Percentiles rank a stretch among this genome's conserved stretches.
Conservation (phyloP, 2,329 filamentous ascomycete genomes). For the Lomentospora prolificans region DNA sequence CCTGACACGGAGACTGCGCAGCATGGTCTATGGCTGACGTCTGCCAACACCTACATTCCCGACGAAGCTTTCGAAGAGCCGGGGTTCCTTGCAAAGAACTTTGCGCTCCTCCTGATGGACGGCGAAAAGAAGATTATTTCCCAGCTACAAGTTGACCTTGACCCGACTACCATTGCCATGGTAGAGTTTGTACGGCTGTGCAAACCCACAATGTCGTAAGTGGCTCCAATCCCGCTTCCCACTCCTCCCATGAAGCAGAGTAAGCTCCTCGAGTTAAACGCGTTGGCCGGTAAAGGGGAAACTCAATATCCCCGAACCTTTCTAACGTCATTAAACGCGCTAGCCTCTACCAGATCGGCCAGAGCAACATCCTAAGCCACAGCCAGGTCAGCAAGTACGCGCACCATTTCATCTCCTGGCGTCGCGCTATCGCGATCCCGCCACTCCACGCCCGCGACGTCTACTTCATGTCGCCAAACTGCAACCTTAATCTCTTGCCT, state of each 20-base stretch:
- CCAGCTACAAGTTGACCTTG: slow-evolving; percentile 66
- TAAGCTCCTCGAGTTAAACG: no score
- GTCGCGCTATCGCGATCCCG: slow-evolving; percentile 81
- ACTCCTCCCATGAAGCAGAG: background rate
- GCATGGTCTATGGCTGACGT: slow-evolving; percentile 77
- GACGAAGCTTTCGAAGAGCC: slow-evolving; percentile 60
- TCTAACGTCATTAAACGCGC: background rate
- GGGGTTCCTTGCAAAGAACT: slow-evolving; percentile 70
- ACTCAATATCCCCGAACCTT: no score
- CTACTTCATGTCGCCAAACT: slow-evolving; percentile 87
- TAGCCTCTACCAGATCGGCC: slow-evolving; percentile 58
- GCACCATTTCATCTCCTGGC: slow-evolving; percentile 92
- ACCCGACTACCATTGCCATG: slow-evolving; percentile 66
- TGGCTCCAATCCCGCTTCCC: slow-evolving; percentile 11
- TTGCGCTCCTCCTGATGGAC: slow-evolving; percentile 74
- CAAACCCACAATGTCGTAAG: slow-evolving; percentile 55
- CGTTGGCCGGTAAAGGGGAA: no score
- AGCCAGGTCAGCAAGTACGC: slow-evolving; percentile 79
- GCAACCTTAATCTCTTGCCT: slow-evolving; percentile 63
- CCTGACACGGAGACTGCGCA: slow-evolving; percentile 58
- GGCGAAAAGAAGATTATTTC: slow-evolving; percentile 66
- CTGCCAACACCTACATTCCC: slow-evolving; percentile 64
- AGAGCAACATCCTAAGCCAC: slow-evolving; percentile 62
- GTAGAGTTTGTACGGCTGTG: slow-evolving; percentile 72
- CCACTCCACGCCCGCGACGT: slow-evolving; percentile 83